Evolutionary conservation across 1,139 yeast species (phyloP).

Genomic region (Pneumocystis carinii): DNA sequence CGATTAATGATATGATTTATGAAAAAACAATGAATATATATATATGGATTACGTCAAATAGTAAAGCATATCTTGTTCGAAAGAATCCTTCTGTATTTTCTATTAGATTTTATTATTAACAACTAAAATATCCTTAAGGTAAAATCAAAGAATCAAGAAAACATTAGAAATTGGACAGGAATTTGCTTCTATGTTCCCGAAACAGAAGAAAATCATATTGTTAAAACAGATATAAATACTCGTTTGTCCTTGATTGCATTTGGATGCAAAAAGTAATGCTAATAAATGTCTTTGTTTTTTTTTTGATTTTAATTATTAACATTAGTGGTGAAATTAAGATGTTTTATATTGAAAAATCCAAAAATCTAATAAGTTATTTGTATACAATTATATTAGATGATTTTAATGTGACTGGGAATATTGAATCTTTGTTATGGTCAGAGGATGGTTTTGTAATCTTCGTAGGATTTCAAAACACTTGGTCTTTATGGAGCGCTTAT

Average conservation of each 20-base stretch:
- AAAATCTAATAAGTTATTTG: conserved; percentile 21
- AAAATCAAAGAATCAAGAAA: conserved; percentile 6
- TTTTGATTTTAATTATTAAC: background rate
- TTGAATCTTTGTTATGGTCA: conserved; percentile 23
- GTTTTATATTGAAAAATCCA: conserved; percentile 25
- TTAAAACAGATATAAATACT: conserved; percentile 23
- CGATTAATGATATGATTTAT: conserved; percentile 7
- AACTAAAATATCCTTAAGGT: conserved; percentile 3
- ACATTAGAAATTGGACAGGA: conserved; percentile 5
- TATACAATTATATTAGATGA: conserved; percentile 20
- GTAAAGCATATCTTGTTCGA: conserved; percentile 10
- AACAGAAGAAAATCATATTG: conserved; percentile 15
- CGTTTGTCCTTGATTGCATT: conserved; percentile 26
- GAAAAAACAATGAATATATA: conserved; percentile 15
- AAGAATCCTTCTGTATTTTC: conserved; percentile 8
- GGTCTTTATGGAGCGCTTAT: conserved; percentile 27
- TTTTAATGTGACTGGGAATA: conserved; percentile 20
- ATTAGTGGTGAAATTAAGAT: conserved; percentile 21
- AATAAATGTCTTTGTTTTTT: background rate
- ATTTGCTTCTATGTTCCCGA: conserved; percentile 17
- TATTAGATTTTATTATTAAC: conserved; percentile 13
- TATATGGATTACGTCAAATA: conserved; percentile 15
- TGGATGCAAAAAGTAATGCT: conserved; percentile 19
- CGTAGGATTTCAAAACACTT: conserved; percentile 26
- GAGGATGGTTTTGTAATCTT: conserved; percentile 25